Conservation (phyloP, 2,329 filamentous ascomycete genomes). For the Didymella exigua region DNA sequence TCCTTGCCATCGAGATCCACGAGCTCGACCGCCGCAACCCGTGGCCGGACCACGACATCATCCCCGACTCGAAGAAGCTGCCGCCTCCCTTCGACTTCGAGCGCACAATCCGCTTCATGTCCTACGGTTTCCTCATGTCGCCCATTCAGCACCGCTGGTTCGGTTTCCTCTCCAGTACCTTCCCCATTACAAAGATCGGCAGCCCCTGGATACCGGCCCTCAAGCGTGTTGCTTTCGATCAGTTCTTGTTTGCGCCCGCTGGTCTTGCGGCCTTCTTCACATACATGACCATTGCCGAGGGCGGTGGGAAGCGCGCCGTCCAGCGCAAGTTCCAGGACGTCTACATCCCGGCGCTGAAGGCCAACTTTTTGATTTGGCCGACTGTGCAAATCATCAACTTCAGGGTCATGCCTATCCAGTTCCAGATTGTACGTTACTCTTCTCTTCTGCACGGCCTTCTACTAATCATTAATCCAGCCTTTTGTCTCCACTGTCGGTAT, state of each 20-base stretch:
- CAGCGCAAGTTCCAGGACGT: constrained; percentile 87
- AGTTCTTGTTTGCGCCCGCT: constrained; percentile 89
- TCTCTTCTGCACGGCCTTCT: background rate
- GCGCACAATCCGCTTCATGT: constrained; percentile 91
- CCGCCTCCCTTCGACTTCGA: constrained; percentile 95
- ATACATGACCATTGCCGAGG: constrained; percentile 94
- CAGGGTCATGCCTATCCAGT: constrained; percentile 89
- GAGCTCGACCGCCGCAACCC: constrained; percentile 84
- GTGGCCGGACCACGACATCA: constrained; percentile 67
- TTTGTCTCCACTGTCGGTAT: constrained; percentile 97
- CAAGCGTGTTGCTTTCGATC: constrained; percentile 90
- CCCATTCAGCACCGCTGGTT: constrained; percentile 97
- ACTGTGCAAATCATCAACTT: constrained; percentile 97
- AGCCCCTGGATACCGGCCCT: constrained; percentile 76
- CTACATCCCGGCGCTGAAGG: constrained; percentile 91
- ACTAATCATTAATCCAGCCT: constrained; percentile 62
- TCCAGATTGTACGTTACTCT: constrained; percentile 79
- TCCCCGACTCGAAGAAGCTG: constrained; percentile 64
- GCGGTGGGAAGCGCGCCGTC: constrained; percentile 81
- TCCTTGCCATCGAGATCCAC: constrained; percentile 83
- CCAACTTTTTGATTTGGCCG: constrained; percentile 95
- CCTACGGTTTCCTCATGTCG: constrained; percentile 95
- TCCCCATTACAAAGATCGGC: constrained; percentile 77
- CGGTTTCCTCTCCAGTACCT: constrained; percentile 77
- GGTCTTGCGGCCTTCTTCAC: constrained; percentile 90